Base-by-base conservation (phyloP, 2,329 filamentous ascomycete species). In the Teratosphaeria epicoccoides region DNA sequence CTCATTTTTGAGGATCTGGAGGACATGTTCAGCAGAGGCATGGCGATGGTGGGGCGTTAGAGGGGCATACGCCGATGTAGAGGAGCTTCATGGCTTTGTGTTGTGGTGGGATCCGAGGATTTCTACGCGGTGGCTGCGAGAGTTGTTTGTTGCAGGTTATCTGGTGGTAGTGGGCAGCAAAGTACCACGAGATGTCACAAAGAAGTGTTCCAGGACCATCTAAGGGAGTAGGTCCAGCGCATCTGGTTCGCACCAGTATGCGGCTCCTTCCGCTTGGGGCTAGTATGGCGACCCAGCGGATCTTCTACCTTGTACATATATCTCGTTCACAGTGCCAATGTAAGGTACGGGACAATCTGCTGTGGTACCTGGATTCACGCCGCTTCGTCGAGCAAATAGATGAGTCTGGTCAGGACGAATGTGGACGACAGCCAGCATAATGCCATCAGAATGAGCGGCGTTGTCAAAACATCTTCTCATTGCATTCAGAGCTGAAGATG, bases 1-100 rank as follows among this genome's bases (percentile, higher is more conserved):
- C 65, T 87, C 83, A 73, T 93, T 93, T 72, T 85, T 86, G 67
- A 93, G 76, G 70, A 95, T 81, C 88, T 94, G 64, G 43, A 24
- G 6, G 25, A 26, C 25, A 37, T 52, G 24, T 25, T 48, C 22
- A 22, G 43, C 45, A 47, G 46, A 50, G 60, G 56, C 56, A 52
- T 57, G 60, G 60, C 63, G 51, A 53, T 49, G 46, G 44, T 49
- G 46, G 47, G 45, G 40, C 47, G 43, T 40, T 45, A 43, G 25
- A 51, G 24, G 52, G 48, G 67, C 83, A 58, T 83, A 93, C 88
- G 63, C 87, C 88, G 67, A 94, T 88, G 72, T 93, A 93, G 71
- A 86, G 79, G 70, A 93, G 75, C 81, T 90, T 91, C 87, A 91
- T 91, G 67, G 33, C 20, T 17, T n/a, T 40, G 33, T 40, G 7